Percentiles rank a stretch among this genome's conserved stretches.
Conservation (phyloP, 192 early-diverging fungal genomes). For the Chytriomyces confervae region DNA sequence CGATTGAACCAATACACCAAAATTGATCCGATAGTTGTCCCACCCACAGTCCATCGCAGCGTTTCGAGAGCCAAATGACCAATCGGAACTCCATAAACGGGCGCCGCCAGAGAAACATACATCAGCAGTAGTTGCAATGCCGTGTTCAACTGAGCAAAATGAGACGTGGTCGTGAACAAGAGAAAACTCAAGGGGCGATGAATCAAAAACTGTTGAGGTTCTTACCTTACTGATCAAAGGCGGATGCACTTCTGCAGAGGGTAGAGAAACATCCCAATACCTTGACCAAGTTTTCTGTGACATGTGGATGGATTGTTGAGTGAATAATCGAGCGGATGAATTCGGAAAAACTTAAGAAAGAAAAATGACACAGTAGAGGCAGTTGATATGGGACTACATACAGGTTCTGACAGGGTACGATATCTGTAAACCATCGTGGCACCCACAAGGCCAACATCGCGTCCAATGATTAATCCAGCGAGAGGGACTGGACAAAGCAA, state of each 20-base stretch:
- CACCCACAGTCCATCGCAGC: slow-evolving; percentile 63
- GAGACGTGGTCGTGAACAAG: slow-evolving; percentile 30
- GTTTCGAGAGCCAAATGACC: slow-evolving; percentile 58
- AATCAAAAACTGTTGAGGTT: background rate
- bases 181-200: slow-evolving; percentile 8
- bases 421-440: slow-evolving; percentile 85
- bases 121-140: slow-evolving; percentile 84
- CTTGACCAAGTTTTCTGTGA: slow-evolving; percentile 76
- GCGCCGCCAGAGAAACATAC: slow-evolving; percentile 72
- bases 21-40: slow-evolving; percentile 31
- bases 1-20: slow-evolving; percentile 8
- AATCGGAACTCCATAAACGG: slow-evolving; percentile 70
- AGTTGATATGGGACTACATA: slow-evolving; percentile 40
- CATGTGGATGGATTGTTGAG: background rate
- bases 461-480: slow-evolving; percentile 80
- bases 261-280: slow-evolving; percentile 90
- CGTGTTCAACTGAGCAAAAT: slow-evolving; percentile 67
- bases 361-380: background rate
- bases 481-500: slow-evolving; percentile 58
- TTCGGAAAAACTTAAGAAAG: background rate
- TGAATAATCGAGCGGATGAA: background rate
- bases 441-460: slow-evolving; percentile 81
- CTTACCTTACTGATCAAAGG: slow-evolving; percentile 81
- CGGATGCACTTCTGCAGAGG: slow-evolving; percentile 89
- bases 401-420: slow-evolving; percentile 82